Evolutionary conservation across 192 early-diverging fungal species (phyloP).

Genomic region (Obelidium mucronatum): DNA sequence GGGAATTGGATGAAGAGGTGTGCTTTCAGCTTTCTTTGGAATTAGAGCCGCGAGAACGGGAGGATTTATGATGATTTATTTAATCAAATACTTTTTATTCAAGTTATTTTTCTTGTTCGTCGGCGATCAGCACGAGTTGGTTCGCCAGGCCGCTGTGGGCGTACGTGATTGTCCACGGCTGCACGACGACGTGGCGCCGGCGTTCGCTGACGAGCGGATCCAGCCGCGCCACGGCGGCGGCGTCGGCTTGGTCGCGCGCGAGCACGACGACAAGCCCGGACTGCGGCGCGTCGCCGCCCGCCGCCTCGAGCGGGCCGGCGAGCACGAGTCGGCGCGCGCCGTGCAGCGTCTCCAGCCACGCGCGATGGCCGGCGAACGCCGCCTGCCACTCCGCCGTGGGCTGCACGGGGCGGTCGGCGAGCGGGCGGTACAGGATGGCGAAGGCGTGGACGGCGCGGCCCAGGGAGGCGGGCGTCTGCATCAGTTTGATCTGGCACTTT

Average conservation of each 20-base stretch:
- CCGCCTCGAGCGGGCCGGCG: neutral
- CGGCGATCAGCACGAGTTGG: neutral
- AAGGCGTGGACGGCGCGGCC: neutral
- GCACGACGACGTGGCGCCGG: neutral
- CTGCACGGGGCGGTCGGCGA: neutral
- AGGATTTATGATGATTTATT: conserved; percentile 31
- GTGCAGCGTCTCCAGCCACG: neutral
- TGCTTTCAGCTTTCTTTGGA: conserved; percentile 79
- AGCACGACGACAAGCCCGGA: neutral
- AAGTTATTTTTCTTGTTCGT: neutral
- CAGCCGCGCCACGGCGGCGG: neutral
- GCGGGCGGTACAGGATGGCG: neutral
- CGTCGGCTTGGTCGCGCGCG: neutral
- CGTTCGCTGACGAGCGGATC: neutral
- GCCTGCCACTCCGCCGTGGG: neutral
- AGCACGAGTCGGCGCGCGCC: neutral
- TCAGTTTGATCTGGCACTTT: too few relatives aligned
- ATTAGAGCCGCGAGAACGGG: conserved; percentile 76
- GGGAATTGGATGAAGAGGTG: conserved; percentile 71
- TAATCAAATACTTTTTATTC: neutral
- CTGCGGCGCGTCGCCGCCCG: neutral
- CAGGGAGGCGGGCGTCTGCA: too few relatives aligned
- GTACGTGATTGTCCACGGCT: neutral
- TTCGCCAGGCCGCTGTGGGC: neutral
- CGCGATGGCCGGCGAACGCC: neutral